A percentile compares a stretch with the other conserved stretches of the same genome.
Conservation (phyloP, 169 alveolate genomes). For the Toxoplasma gondii region DNA sequence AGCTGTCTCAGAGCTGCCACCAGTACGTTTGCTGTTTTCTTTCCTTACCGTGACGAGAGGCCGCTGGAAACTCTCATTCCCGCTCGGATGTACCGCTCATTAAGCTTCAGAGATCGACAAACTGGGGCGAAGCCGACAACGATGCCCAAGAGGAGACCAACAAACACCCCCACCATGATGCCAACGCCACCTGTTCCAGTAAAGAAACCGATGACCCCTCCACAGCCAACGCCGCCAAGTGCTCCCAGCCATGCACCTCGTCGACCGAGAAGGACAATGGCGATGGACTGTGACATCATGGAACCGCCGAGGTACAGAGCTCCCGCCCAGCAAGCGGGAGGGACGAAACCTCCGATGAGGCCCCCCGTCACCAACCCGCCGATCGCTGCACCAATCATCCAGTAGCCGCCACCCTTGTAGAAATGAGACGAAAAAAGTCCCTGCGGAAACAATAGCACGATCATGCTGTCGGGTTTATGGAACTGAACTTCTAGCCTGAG, state of each 20-base stretch:
- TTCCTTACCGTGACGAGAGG: background rate
- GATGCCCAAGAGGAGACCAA: slow-evolving; percentile 75
- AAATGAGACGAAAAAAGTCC: slow-evolving; percentile 72
- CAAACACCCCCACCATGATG: slow-evolving; percentile 68
- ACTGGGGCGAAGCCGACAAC: slow-evolving; percentile 78
- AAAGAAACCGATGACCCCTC: slow-evolving; percentile 58
- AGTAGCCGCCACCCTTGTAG: slow-evolving; percentile 77
- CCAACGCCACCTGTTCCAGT: slow-evolving; percentile 50
- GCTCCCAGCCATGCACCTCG: slow-evolving; percentile 67
- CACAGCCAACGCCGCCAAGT: slow-evolving; percentile 63
- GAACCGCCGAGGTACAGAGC: slow-evolving; percentile 65
- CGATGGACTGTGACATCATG: slow-evolving; percentile 35
- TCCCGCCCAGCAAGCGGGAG: slow-evolving; percentile 69
- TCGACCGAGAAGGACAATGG: slow-evolving; percentile 56
- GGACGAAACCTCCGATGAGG: slow-evolving; percentile 61
- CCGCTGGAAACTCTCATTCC: slow-evolving; percentile 49
- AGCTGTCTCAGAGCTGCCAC: too few species aligned
- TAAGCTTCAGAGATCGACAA: slow-evolving; percentile 72
- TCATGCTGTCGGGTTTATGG: background rate
- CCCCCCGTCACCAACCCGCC: slow-evolving; percentile 57
- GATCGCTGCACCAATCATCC: slow-evolving; percentile 70
- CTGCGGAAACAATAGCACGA: background rate
- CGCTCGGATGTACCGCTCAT: slow-evolving; percentile 75
- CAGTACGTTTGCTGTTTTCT: background rate
- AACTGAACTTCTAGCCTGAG: background rate